phyloP scores from a whole-genome alignment of 2,329 filamentous ascomycete genomes.

The Salinomyces thailandicus region DNA sequence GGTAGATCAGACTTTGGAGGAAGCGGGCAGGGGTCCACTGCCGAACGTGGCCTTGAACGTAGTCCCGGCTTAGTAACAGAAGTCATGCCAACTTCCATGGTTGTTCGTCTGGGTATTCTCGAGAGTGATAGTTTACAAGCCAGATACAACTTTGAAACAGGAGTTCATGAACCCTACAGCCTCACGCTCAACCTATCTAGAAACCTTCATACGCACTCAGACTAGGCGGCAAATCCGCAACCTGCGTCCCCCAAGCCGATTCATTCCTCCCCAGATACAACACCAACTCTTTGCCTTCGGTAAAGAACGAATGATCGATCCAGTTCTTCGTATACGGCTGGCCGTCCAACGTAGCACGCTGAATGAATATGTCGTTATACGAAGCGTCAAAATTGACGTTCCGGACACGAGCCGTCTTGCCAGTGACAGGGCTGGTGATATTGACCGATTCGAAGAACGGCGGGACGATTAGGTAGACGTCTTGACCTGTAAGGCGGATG shows the following conservation, averaged over 20 bases:
- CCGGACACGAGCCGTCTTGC: constrained; percentile 41
- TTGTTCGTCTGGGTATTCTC: too few species aligned
- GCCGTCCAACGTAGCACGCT: constrained; percentile 57
- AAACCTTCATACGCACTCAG: constrained; percentile 12
- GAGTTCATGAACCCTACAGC: too few species aligned
- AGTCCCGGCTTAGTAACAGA: too few species aligned
- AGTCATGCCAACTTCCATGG: too few species aligned
- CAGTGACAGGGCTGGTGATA: constrained; percentile 45
- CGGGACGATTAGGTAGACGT: constrained; percentile 35
- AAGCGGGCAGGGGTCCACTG: too few species aligned
- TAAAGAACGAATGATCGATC: constrained; percentile 58
- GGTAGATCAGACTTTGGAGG: too few species aligned
- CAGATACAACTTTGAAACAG: too few species aligned
- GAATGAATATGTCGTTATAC: constrained; percentile 46
- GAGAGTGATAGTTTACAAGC: too few species aligned
- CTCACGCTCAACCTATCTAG: too few species aligned
- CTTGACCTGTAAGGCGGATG: constrained; percentile 3
- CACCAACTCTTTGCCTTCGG: constrained; percentile 53
- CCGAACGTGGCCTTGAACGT: too few species aligned
- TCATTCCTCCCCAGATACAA: constrained; percentile 39
- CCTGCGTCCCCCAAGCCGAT: constrained; percentile 38
- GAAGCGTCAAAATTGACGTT: constrained; percentile 33
- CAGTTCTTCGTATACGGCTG: constrained; percentile 52
- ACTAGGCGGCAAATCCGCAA: constrained; percentile 40
- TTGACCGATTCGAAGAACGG: constrained; percentile 53